phyloP scores from a whole-genome alignment of 2,329 filamentous ascomycete genomes.

The Claviceps maximensis region DNA sequence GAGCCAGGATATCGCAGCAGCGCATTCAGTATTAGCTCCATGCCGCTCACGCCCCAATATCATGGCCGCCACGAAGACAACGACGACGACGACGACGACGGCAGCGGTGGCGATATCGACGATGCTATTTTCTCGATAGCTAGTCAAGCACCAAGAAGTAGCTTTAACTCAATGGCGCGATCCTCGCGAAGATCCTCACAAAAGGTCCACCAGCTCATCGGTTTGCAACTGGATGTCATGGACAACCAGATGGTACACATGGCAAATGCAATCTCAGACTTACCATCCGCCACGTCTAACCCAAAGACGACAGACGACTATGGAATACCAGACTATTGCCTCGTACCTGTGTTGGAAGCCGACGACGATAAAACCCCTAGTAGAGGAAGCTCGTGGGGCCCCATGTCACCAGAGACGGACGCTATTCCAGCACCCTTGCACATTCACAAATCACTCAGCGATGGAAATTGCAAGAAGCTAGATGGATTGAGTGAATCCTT shows the following conservation, averaged over 20 bases:
- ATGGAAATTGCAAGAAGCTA: conserved; percentile 4
- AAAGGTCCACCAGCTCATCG: conserved; percentile 30
- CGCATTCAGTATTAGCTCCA: not conserved
- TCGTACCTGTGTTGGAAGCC: conserved; percentile 10
- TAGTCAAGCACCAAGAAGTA: not conserved
- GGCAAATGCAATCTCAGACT: conserved; percentile 3
- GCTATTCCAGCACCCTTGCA: conserved; percentile 6
- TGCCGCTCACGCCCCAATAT: not conserved
- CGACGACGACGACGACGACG: too few species aligned
- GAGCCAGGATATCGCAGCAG: not conserved
- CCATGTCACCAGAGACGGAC: conserved; percentile 9
- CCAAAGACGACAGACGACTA: not conserved
- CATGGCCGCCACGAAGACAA: not conserved
- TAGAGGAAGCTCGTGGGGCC: conserved; percentile 11
- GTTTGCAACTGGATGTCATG: conserved; percentile 22
- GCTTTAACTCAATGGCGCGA: not conserved
- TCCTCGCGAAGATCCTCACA: conserved; percentile 16
- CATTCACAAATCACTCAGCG: conserved; percentile 1
- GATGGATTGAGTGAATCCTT: not conserved
- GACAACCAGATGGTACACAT: conserved; percentile 2
- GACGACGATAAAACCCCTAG: conserved; percentile 10
- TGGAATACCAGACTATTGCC: conserved; percentile 2
- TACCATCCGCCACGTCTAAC: conserved; percentile 1
- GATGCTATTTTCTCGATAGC: not conserved
- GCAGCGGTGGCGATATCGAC: not conserved